phyloP scores from a whole-genome alignment of 257 asterid genomes.

The Thymus quinquecostatus region DNA sequence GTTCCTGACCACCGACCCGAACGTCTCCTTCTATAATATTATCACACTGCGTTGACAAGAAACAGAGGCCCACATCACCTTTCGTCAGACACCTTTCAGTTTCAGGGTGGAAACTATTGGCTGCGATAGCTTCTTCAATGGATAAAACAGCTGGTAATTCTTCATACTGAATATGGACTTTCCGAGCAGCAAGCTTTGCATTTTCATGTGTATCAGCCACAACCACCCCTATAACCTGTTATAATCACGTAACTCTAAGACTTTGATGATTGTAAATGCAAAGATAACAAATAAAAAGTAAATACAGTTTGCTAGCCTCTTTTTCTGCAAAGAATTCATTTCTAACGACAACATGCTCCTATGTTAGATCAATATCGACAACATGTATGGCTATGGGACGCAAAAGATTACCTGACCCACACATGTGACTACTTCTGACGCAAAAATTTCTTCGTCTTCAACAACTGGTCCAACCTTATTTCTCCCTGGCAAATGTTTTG shows the following conservation, averaged over 20 bases:
- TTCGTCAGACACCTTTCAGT: constrained; percentile 63
- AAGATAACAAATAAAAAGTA: constrained; percentile 16
- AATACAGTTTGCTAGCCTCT: neutral
- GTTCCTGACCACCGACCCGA: constrained; percentile 94
- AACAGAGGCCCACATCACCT: constrained; percentile 76
- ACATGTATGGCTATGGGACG: constrained; percentile 7
- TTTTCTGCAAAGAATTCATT: constrained; percentile 11
- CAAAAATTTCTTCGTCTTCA: constrained; percentile 85
- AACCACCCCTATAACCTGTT: constrained; percentile 85
- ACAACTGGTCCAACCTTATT: constrained; percentile 69
- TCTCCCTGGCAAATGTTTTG: constrained; percentile 76
- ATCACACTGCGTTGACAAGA: constrained; percentile 75
- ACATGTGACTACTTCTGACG: constrained; percentile 74
- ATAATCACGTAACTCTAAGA: constrained; percentile 6
- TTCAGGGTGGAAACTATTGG: constrained; percentile 77
- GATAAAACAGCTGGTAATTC: constrained; percentile 84
- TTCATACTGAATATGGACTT: constrained; percentile 74
- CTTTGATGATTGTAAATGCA: constrained; percentile 14
- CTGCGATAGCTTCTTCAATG: constrained; percentile 76
- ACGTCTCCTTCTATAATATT: constrained; percentile 87
- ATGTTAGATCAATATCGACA: neutral
- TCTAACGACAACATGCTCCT: too few species aligned
- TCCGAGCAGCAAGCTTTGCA: constrained; percentile 86
- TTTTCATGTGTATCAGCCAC: constrained; percentile 98
- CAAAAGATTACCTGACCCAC: constrained; percentile 82